Evolutionary conservation across 129 eudicot species (phyloP).

Genomic region (Tagetes patula): DNA sequence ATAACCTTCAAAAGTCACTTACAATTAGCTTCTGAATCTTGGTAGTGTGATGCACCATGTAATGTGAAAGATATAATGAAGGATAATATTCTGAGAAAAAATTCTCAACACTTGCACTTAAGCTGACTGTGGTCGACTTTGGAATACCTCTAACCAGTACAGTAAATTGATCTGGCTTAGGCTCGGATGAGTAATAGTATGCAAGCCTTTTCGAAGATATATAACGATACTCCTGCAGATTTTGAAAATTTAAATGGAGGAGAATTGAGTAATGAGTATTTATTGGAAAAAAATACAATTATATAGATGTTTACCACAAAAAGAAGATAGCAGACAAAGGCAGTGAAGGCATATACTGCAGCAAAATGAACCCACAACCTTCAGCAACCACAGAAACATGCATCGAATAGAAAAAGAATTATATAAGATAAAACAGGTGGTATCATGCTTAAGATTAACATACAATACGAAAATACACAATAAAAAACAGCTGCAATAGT

Average conservation of each 20-base stretch:
- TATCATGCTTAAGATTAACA: conserved; percentile 3
- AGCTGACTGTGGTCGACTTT: conserved; percentile 49
- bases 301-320: conserved; percentile 54
- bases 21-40: conserved; percentile 69
- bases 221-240: conserved; percentile 76
- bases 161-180: conserved; percentile 75
- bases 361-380: conserved; percentile 96
- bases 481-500: conserved; percentile 16
- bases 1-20: conserved; percentile 43
- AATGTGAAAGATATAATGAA: conserved; percentile 75
- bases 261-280: background rate
- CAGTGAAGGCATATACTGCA: conserved; percentile 76
- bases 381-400: conserved; percentile 24
- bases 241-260: conserved; percentile 7
- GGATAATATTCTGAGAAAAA: conserved; percentile 84
- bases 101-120: conserved; percentile 72
- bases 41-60: conserved; percentile 63
- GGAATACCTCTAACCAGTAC: conserved; percentile 88
- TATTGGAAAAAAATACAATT: conserved; percentile 9
- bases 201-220: conserved; percentile 68
- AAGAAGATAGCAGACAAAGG: conserved; percentile 82
- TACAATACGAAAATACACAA: conserved; percentile 8
- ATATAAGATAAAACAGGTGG: conserved; percentile 18
- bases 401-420: conserved; percentile 16
- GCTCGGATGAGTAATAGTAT: conserved; percentile 69